Evolutionary conservation across 176 grass and related monocot species (phyloP), one percentile per base, ranked within the genome.

Genomic region (Hsuehochloa calcarea): DNA sequence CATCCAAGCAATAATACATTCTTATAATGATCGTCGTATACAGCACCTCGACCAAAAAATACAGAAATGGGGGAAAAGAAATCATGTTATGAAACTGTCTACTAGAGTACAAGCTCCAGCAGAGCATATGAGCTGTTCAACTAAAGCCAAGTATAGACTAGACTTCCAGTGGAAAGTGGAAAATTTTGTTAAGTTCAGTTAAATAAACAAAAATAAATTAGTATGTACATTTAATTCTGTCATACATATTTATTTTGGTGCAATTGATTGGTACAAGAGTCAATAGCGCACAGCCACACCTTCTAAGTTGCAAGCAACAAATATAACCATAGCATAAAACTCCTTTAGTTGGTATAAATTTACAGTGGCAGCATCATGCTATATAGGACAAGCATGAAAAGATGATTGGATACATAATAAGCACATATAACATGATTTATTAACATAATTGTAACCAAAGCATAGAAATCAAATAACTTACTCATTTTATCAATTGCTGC

Each of bases 401-500:
- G 3, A 16, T 10, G 69, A 31, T 63, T 51, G 43, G 8, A 4
- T 15, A 75, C 20, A 46, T 20, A 38, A 51, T 27, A 68, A 38
- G 44, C 7, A 86, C 14, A 31, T 4, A 69, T 63, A 41, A 34
- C 37, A 83, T 40, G 38, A 59, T 38, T 40, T 41, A 83, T 43
- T 31, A 35, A 40, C 44, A 68, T 12, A 87, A 8, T 22, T 80
- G 26, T 70, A 82, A 13, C 22, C 16, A 80, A 75, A 62, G 34
- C n/a, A 59, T 27, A 64, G 1, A 68, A 72, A 59, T 34, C 31
- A 70, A 25, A 72, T 76, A 10, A 80, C 84, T 74, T 89, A 92
- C 87, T 92, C 23, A 93, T 95, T 82, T 97, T 95, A 65, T 93
- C 73, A 34, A 92, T 85, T n/a, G 93, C 89, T 41, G 77, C 65